phyloP scores from a whole-genome alignment of 805 yeast species.

The Candida cerambycidarum region DNA sequence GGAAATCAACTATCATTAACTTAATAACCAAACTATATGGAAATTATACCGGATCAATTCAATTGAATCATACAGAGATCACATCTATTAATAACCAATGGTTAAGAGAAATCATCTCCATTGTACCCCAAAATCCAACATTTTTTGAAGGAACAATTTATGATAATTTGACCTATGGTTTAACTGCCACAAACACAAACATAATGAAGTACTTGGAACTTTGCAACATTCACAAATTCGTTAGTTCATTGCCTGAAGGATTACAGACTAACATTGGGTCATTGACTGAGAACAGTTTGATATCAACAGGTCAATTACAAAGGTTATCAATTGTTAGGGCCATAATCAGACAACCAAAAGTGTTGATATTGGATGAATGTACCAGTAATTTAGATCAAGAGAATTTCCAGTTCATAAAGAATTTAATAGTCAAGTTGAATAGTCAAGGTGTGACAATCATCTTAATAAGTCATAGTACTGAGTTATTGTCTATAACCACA shows the following conservation, averaged over 20 bases:
- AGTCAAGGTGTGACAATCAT: slow-evolving; percentile 43
- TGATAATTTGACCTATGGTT: slow-evolving; percentile 72
- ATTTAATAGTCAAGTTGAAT: slow-evolving; percentile 53
- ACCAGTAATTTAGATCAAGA: slow-evolving; percentile 82
- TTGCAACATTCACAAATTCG: slow-evolving; percentile 56
- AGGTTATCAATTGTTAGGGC: slow-evolving; percentile 84
- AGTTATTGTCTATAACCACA: slow-evolving; percentile 61
- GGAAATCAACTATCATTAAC: slow-evolving; percentile 76
- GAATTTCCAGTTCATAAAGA: slow-evolving; percentile 51
- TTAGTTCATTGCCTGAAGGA: slow-evolving; percentile 54
- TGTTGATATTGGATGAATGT: slow-evolving; percentile 82
- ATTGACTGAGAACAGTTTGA: slow-evolving; percentile 32
- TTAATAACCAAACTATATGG: slow-evolving; percentile 56
- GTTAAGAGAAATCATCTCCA: slow-evolving; percentile 54
- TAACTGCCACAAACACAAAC: slow-evolving; percentile 23
- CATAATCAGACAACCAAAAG: slow-evolving; percentile 59
- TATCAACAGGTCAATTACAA: slow-evolving; percentile 93
- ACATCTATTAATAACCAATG: slow-evolving; percentile 42
- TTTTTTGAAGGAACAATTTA: slow-evolving; percentile 72
- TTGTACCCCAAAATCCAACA: slow-evolving; percentile 74
- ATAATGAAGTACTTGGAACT: slow-evolving; percentile 40
- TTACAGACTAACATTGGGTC: slow-evolving; percentile 56
- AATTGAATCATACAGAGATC: slow-evolving; percentile 45
- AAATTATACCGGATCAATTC: slow-evolving; percentile 38
- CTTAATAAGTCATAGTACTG: slow-evolving; percentile 72